Base-by-base conservation (phyloP, 2,329 filamentous ascomycete species). In the Herpomyces periplanetae region DNA sequence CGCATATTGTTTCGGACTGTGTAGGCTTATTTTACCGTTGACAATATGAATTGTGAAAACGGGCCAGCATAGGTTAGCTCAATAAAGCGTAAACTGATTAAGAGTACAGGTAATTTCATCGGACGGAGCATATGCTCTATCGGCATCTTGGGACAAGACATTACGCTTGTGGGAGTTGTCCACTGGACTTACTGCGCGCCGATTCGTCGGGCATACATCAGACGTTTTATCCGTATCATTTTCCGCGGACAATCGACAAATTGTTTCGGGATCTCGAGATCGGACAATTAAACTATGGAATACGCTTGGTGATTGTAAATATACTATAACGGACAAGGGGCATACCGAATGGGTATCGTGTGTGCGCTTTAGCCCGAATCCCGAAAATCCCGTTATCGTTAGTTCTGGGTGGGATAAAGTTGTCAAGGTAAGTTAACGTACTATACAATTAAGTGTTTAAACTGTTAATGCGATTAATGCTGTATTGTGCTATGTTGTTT, bases 271-370 rank as follows among this genome's bases (percentile, higher is more conserved):
- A 33, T 91, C 80, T 30, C 73, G 80, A 45, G 80, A 96, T 56
- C 64, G 71, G 44, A 69, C 66, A 40, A 91, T 96, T 59, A 96
- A 91, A 68, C 63, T 96, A 38, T 96, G 80, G 80, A 96, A 96
- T 59, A 96, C 80, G 36, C 69, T 96, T 32, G 80, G 80, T 49
- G 80, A 96, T 61, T 96, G 80, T 73, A 96, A 96, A 59, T 96
- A 61, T 63, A 96, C 75, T 53, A 91, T 96, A 56, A 85, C 69
- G 49, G 80, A 96, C 44, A 96, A 96, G 65, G 80, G 80, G 43
- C 80, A 96, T 59, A 69, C 69, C 47, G 80, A 96, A 49, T 96
- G 80, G 80, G 80, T 87, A 35, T 88, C 75, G 28, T 91, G 75
- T 55, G 80, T 96, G 34, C 65, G 80, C 47, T 96, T 96, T 66